Percentiles rank a stretch among this genome's conserved stretches.
Evolutionary conservation across 1,284 basidiomycete species (phyloP).

Genomic region (Rhodotorula sp.): DNA sequence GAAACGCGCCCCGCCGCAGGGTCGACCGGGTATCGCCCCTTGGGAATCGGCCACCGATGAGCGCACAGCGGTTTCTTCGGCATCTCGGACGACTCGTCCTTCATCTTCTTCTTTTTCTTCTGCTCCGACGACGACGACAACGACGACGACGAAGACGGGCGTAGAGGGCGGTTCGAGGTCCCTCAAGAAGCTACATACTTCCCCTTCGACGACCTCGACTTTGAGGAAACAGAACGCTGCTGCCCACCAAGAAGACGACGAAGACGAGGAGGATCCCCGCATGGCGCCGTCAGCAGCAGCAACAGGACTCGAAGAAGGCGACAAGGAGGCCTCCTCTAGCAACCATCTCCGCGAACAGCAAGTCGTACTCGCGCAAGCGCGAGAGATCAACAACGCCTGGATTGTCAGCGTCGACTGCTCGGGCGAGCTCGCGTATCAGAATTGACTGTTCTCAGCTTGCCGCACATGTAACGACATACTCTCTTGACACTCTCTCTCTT

Average conservation of each 20-base stretch:
- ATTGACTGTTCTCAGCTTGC: background rate
- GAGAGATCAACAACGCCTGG: conserved; percentile 1
- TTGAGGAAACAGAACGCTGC: background rate
- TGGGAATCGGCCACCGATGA: background rate
- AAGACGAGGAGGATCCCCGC: background rate
- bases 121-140: background rate
- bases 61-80: background rate
- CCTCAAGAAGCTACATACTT: background rate
- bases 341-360: background rate
- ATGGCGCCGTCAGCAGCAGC: background rate
- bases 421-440: conserved; percentile 3
- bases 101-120: too few relatives aligned
- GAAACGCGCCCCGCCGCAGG: conserved; percentile 16
- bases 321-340: background rate
- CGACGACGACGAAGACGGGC: background rate
- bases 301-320: background rate
- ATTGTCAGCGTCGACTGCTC: conserved; percentile 26
- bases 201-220: background rate
- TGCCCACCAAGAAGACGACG: background rate
- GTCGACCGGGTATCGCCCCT: conserved; percentile 10
- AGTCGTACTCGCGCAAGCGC: background rate
- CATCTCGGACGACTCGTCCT: background rate
- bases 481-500: background rate
- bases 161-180: background rate
- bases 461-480: background rate